Evolutionary conservation across 2,329 filamentous ascomycete genomes (phyloP).

Genomic region (Karstenula rhodostoma): DNA sequence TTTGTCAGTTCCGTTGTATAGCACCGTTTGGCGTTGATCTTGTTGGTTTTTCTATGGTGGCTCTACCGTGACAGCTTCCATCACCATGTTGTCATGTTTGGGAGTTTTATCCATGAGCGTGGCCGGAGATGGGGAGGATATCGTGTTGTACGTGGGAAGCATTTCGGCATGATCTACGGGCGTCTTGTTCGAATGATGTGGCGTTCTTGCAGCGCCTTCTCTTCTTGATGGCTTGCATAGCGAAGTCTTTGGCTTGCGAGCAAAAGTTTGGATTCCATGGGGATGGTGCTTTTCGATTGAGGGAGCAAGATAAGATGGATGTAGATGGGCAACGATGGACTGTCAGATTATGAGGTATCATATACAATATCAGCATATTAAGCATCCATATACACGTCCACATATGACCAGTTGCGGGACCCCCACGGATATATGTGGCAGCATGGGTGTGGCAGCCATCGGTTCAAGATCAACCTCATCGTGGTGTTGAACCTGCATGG

Average conservation of each 20-base stretch:
- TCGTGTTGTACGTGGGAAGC: neutral
- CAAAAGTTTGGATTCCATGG: constrained; percentile 8
- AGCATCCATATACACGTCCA: neutral
- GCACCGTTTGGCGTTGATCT: neutral
- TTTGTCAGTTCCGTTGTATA: neutral
- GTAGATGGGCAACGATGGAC: neutral
- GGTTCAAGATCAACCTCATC: neutral
- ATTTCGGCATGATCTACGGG: constrained; percentile 10
- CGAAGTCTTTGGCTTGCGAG: neutral
- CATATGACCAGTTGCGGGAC: neutral
- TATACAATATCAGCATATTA: neutral
- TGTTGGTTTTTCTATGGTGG: neutral
- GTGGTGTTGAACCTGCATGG: constrained; percentile 3
- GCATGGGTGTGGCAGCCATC: neutral
- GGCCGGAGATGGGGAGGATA: too few relatives aligned
- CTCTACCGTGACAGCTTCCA: neutral
- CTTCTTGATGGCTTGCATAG: constrained; percentile 8
- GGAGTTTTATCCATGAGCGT: neutral
- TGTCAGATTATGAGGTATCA: neutral
- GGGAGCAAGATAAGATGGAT: neutral
- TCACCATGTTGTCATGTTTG: neutral
- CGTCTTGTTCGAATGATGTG: neutral
- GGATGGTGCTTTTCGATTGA: neutral
- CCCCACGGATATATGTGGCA: neutral
- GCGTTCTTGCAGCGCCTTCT: constrained; percentile 1